Evolutionary conservation across 2,329 filamentous ascomycete species (phyloP).

Genomic region (Chrysoporthe cubensis): DNA sequence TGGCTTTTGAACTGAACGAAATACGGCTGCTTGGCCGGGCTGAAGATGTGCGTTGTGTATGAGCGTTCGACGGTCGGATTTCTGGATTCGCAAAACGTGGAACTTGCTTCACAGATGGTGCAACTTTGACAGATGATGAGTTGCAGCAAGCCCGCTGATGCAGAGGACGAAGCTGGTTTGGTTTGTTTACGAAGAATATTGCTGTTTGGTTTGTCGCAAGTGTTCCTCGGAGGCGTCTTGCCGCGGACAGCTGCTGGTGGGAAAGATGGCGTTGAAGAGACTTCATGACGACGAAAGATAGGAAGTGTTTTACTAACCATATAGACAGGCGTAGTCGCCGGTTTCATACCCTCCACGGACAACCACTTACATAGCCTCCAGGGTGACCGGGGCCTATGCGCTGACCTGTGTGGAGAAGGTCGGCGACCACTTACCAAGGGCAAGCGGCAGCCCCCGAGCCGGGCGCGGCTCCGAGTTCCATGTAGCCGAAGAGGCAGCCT

Average conservation of each 20-base stretch:
- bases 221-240: conserved; percentile 1
- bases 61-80: not conserved
- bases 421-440: conserved; percentile 1
- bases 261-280: not conserved
- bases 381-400: not conserved
- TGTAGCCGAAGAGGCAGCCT: not conserved
- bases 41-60: conserved; percentile 15
- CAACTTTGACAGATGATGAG: not conserved
- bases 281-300: not conserved
- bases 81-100: not conserved
- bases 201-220: not conserved
- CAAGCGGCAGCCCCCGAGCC: conserved; percentile 2
- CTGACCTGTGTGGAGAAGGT: not conserved
- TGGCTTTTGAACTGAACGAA: not conserved
- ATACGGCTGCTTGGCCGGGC: not conserved
- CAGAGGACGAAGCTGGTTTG: conserved; percentile 3
- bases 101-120: not conserved
- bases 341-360: not conserved
- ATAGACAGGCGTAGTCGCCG: not conserved
- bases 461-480: not conserved
- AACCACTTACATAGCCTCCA: not conserved
- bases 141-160: not conserved
- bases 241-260: conserved; percentile 1
- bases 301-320: not conserved
- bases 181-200: not conserved